Percentiles rank a stretch among this genome's conserved stretches.
These are phyloP conservation scores for Thozetella sp. DNA, from an alignment of 495 filamentous ascomycete species.

Conservation along the genomic window DNA sequence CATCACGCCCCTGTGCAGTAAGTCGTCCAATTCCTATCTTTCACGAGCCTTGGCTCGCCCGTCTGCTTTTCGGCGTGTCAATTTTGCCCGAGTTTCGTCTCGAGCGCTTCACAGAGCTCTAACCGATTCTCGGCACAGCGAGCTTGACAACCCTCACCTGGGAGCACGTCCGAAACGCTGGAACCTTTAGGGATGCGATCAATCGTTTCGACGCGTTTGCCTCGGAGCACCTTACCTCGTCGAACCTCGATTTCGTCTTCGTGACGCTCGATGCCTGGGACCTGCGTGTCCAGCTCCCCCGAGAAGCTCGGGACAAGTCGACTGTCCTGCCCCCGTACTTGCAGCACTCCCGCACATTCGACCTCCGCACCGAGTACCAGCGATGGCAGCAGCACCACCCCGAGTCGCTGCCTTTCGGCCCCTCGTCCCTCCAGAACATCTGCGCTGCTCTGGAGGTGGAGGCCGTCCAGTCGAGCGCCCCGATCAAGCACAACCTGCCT, in stretches of 20 bases:
- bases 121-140: slow-evolving; percentile 54
- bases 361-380: slow-evolving; percentile 95
- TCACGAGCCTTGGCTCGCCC: slow-evolving; percentile 11
- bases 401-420: slow-evolving; percentile 94
- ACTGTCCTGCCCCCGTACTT: slow-evolving; percentile 96
- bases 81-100: background rate
- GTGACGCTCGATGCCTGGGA: slow-evolving; percentile 99
- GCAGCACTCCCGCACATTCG: slow-evolving; percentile 95
- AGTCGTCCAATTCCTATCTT: slow-evolving; percentile 43
- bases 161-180: slow-evolving; percentile 97
- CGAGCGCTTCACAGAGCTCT: slow-evolving; percentile 12
- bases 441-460: slow-evolving; percentile 97
- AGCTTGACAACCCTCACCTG: slow-evolving; percentile 97
- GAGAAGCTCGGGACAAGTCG: slow-evolving; percentile 96
- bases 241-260: slow-evolving; percentile 94
- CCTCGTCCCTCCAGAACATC: slow-evolving; percentile 93
- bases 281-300: slow-evolving; percentile 93
- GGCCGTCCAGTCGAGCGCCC: slow-evolving; percentile 92
- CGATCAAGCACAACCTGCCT: slow-evolving; percentile 97
- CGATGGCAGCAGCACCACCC: slow-evolving; percentile 98
- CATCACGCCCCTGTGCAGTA: slow-evolving; percentile 98
- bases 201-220: slow-evolving; percentile 92
- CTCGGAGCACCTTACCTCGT: slow-evolving; percentile 78
- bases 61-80: slow-evolving; percentile 9
- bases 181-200: slow-evolving; percentile 94